Evolutionary conservation across 2,329 filamentous ascomycete genomes (phyloP), one percentile per base, ranked within the genome.

Genomic region (Zasmidium angulare): DNA sequence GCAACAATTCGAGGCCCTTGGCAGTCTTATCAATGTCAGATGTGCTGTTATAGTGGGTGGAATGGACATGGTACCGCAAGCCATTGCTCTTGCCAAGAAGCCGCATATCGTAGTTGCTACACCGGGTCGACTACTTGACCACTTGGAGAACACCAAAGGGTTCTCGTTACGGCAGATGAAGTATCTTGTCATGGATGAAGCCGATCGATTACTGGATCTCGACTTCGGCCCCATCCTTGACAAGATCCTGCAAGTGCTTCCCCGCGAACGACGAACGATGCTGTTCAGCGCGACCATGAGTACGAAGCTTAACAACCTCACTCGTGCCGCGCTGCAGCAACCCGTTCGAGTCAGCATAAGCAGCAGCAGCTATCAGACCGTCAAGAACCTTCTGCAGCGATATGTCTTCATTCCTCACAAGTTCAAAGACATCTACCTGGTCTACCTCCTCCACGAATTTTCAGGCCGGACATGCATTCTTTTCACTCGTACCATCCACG

Each of bases 271-370:
- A 47, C 78, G 87, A 46, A 98, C 95, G 0, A 95, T 89, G 71
- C 87, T 99, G 46, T 98, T 96, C 81, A 95, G 89, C 2, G 93
- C 95, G 1, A 99, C 95, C 12, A 93, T 98, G 84, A 92, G 87
- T 68, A 92, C 88, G 62, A 96, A 97, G 74, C 89, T 99, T 59
- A 95, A 98, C 76, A 91, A 88, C 54, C 80, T 99, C 50, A 95
- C 98, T 74, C 86, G 95, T 54, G 95, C 95, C 20, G 93, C 90
- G 62, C 81, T 99, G 56, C 87, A 86, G 48, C 92, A 96, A 68
- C 93, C 93, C 0, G 81, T 96, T 6, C 85, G 90, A 26, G 89
- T 98, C 59, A 90, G 87, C 72, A 88, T 97, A 70, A 91, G 87
- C 61, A 85, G 84, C 58, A 91, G 84, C 75, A 93, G 91, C 72